Evolutionary conservation across 257 asterid species (phyloP), one percentile per base, ranked within the genome.

Genomic region (Jacaranda mimosifolia): DNA sequence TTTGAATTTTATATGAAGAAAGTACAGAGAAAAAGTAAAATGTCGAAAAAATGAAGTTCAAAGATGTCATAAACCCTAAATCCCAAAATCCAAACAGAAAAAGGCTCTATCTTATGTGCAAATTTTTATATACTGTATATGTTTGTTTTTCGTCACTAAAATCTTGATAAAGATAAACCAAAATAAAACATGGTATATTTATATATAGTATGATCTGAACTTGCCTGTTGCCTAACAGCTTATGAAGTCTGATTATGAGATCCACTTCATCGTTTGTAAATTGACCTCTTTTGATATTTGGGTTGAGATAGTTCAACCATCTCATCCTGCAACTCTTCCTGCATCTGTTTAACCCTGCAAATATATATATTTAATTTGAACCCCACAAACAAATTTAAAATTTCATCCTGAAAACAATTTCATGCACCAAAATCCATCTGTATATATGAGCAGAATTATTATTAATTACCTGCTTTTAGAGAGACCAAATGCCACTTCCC

Each of bases 401-500:
- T 45, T 10, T 7, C 11, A 45, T 7, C 51, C 10, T 45, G 51
- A 7, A 1, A 7, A 10, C 51, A 10, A 4, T 13, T 9, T 0
- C n/a, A 64, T 42, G 3, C 63, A 35, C 21, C 10, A 26, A 32
- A 48, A 32, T 32, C 4, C 7, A 17, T 66, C 3, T 17, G 15
- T 8, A 48, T 48, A 48, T 8, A 48, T 48, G 9, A 0, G 1
- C 9, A 6, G 6, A 46, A 7, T 7, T 46, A 32, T 56, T 45
- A 15, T 32, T 10, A 9, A 17, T 21, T 35, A 83, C 93, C 93
- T 69, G 93, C 84, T 72, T 83, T 77, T 19, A 77, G 43, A 7
- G 93, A 91, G 46, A 84, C 91, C 49, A 72, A 85, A 76, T 88
- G 88, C 93, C 93, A 88, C 57, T 83, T 86, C 14, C 93, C 88